Evolutionary conservation across 2,329 filamentous ascomycete species (phyloP).

Genomic region (Hypocrella siamensis): DNA sequence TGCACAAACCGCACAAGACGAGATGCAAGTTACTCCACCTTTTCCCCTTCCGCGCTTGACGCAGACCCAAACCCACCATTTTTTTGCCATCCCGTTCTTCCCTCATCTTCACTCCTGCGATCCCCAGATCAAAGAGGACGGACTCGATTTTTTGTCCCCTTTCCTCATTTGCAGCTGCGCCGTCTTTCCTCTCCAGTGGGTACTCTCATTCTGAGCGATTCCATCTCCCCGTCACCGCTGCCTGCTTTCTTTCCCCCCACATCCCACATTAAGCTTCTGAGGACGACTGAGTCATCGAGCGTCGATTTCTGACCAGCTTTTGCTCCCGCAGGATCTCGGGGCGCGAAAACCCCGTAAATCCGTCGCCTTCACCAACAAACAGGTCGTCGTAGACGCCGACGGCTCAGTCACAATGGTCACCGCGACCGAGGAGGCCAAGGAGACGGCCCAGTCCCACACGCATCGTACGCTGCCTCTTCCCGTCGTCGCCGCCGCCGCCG

Average conservation of each 20-base stretch:
- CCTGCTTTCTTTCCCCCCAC: not conserved
- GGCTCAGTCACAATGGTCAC: constrained; percentile 68
- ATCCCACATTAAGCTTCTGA: not conserved
- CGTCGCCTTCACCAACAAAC: constrained; percentile 81
- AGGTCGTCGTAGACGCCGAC: constrained; percentile 77
- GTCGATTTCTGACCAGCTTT: not conserved
- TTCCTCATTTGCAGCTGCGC: not conserved
- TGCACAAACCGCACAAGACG: no score
- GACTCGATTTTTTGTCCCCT: not conserved
- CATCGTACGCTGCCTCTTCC: constrained; percentile 47
- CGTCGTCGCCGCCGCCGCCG: constrained; percentile 37
- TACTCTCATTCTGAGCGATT: no score
- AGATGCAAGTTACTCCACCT: no score
- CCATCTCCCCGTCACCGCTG: no score
- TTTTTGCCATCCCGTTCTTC: no score
- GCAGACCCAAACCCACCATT: no score
- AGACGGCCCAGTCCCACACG: constrained; percentile 68
- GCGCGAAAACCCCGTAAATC: constrained; percentile 75
- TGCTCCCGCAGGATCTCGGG: constrained; percentile 10
- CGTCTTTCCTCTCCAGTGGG: not conserved
- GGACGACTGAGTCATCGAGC: not conserved
- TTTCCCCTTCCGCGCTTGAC: no score
- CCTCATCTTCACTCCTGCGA: no score
- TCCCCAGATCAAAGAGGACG: not conserved
- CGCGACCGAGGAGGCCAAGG: constrained; percentile 59